Base-by-base conservation (phyloP, 2,329 filamentous ascomycete species). In the Aspergillus sp. region DNA sequence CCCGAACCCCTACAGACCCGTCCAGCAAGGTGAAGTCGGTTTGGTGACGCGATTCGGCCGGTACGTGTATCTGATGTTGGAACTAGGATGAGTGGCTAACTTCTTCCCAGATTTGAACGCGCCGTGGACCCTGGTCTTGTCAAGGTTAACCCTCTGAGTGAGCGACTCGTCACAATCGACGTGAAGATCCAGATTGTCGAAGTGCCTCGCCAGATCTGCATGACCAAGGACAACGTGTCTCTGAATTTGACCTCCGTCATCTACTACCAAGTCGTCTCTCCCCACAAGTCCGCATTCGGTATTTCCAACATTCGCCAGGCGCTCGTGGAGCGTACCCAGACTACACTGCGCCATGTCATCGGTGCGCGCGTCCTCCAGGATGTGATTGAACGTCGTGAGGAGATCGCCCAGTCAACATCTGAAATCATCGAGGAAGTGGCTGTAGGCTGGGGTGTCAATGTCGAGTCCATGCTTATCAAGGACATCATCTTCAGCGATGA, bases 151-250 rank as follows among this genome's bases (percentile, higher is more conserved):
- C 93, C 93, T 3, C 86, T 98, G 55, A 93, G 90, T 69, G 95
- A 99, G 82, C 86, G 83, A 58, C 84, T 99, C 43, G 88, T 91
- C 66, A 91, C 96, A 69, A 89, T 99, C 72, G 95, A 99, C 75
- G 95, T 99, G 79, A 99, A 98, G 87, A 97, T 98, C 68, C 95
- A 99, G 80, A 97, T 96, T 64, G 91, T 96, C 74, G 78, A 99
- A 81, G 95, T 99, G 23, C 93, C 93, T 17, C 87, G 93, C 78
- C 95, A 99, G 78, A 87, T 93, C 62, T 98, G 95, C 83, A 99
- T 99, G 93, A 99, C 95, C 75, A 98, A 98, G 81, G 95, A 99
- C 82, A 99, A 99, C 70, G 95, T 98, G 63, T 96, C 90, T 46
- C 83, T 99, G 43, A 88, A 93, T 68, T 83, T 99, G 66, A 98